A percentile compares a stretch with the other conserved stretches of the same genome.
Evolutionary conservation across 176 grass and related monocot genomes (phyloP).

Genomic region (Bonia amplexicaulis): DNA sequence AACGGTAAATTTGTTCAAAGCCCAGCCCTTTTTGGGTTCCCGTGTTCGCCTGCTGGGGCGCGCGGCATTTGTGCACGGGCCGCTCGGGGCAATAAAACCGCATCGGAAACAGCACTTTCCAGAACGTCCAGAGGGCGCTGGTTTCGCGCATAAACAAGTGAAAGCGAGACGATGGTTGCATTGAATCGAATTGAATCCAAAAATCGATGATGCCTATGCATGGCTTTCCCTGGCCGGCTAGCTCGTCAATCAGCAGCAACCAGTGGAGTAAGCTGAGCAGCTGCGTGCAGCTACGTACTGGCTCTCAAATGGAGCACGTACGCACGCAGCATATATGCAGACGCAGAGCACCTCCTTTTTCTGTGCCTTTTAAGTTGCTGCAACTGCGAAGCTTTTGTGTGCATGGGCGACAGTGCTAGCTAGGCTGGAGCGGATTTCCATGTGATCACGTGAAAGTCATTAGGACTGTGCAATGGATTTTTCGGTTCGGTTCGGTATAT

Average conservation of each 20-base stretch:
- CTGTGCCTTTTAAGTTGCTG: constrained; percentile 32
- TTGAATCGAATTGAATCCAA: background rate
- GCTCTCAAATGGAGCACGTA: background rate
- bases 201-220: background rate
- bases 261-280: background rate
- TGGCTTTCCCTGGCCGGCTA: background rate
- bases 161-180: background rate
- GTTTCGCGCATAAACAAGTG: background rate
- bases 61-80: constrained; percentile 33
- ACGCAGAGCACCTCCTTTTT: background rate
- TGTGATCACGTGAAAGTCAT: too few species aligned
- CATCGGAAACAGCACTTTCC: constrained; percentile 38
- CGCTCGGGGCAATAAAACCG: constrained; percentile 14
- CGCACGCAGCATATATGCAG: background rate
- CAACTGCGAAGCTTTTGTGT: constrained; percentile 4
- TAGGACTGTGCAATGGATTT: too few species aligned
- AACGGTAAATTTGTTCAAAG: constrained; percentile 39
- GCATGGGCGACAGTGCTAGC: constrained; percentile 34
- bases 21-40: constrained; percentile 4
- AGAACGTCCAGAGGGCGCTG: constrained; percentile 12
- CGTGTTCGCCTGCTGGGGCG: background rate
- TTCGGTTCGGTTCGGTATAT: too few species aligned
- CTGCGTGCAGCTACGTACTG: background rate
- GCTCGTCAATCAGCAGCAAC: background rate
- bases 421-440: background rate